These are phyloP conservation scores for Zymoseptoria passerinii DNA, from an alignment of 2,329 filamentous ascomycete genomes.

Conservation along the genomic window DNA sequence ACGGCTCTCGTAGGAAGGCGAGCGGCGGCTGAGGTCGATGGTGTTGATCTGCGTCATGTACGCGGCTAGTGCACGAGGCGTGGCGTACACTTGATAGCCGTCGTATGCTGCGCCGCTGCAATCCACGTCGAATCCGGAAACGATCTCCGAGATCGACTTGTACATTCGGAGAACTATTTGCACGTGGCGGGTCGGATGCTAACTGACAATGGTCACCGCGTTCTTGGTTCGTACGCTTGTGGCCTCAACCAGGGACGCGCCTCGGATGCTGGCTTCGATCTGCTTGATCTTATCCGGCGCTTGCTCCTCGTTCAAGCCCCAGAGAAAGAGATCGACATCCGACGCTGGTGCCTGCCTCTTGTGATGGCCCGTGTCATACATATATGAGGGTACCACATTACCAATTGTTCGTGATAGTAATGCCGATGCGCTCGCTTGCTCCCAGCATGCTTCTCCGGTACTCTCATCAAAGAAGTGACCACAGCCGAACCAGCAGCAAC, in stretches of 20 bases:
- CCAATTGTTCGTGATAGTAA: constrained; percentile 72
- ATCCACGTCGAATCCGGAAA: constrained; percentile 84
- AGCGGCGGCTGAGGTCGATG: constrained; percentile 69
- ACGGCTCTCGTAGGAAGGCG: constrained; percentile 79
- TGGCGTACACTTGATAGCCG: constrained; percentile 69
- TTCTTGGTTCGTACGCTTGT: constrained; percentile 81
- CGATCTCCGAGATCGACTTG: constrained; percentile 72
- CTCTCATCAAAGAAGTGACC: constrained; percentile 65
- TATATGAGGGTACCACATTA: background rate
- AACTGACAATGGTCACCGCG: constrained; percentile 74
- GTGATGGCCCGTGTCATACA: background rate
- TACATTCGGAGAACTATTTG: constrained; percentile 83
- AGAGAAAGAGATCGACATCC: constrained; percentile 80
- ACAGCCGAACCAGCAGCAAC: constrained; percentile 75
- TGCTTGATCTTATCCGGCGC: constrained; percentile 76
- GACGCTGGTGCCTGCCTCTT: constrained; percentile 57
- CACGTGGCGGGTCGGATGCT: constrained; percentile 67
- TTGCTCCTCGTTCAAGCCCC: constrained; percentile 67
- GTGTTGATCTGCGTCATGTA: constrained; percentile 78
- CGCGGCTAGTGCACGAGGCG: constrained; percentile 66
- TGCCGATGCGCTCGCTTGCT: constrained; percentile 36
- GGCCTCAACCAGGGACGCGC: constrained; percentile 72
- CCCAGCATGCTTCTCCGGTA: constrained; percentile 41
- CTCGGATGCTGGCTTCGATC: constrained; percentile 66
- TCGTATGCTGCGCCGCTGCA: constrained; percentile 75